Evolutionary conservation across 2,329 filamentous ascomycete species (phyloP).

Genomic region (Sclerotinia glacialis): DNA sequence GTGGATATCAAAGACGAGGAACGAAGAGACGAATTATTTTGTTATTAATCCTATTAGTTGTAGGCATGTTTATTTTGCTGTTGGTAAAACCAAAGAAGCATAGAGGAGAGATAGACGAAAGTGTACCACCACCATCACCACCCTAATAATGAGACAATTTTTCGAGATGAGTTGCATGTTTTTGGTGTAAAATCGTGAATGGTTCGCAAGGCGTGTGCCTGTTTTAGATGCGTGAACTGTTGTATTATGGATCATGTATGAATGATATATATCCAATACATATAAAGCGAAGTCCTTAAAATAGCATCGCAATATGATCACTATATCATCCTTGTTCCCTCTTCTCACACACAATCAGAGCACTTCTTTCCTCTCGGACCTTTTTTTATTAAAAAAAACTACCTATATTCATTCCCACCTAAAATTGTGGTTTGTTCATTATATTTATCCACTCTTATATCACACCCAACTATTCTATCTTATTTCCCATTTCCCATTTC

Average conservation of each 20-base stretch:
- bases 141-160: slow-evolving; percentile 13
- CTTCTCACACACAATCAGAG: no score
- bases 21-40: slow-evolving; percentile 93
- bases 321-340: neutral
- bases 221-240: neutral
- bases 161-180: neutral
- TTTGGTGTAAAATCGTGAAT: neutral
- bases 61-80: slow-evolving; percentile 81
- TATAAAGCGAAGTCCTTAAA: neutral
- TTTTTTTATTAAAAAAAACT: no score
- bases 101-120: slow-evolving; percentile 27
- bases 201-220: neutral
- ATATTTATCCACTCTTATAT: no score
- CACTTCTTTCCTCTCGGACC: neutral
- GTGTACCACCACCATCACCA: slow-evolving; percentile 34
- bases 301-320: neutral
- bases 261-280: neutral
- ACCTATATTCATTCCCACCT: no score
- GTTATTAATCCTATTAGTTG: slow-evolving; percentile 78
- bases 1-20: slow-evolving; percentile 81
- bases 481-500: no score
- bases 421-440: no score
- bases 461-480: no score
- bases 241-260: neutral
- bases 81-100: slow-evolving; percentile 59